These are phyloP conservation scores for Albatrellus ellisii DNA, from an alignment of 768 basidiomycete species.

Conservation along the genomic window DNA sequence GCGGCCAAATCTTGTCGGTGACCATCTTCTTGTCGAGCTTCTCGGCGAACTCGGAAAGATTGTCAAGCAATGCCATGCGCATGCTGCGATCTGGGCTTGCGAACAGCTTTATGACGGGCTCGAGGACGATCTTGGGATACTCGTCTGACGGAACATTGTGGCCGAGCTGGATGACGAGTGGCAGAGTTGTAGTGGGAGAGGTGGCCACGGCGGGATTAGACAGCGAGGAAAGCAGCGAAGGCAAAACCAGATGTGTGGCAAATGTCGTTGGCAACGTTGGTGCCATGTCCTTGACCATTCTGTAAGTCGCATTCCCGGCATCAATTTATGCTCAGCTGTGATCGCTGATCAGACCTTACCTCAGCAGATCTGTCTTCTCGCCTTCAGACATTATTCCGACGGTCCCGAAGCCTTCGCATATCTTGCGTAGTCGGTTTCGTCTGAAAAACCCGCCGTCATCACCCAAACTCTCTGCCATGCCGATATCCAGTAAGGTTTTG, in stretches of 20 bases:
- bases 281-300: slow-evolving; percentile 67
- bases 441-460: slow-evolving; percentile 68
- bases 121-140: slow-evolving; percentile 53
- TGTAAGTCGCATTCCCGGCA: slow-evolving; percentile 17
- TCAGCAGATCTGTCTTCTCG: slow-evolving; percentile 64
- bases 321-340: not conserved
- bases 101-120: slow-evolving; percentile 74
- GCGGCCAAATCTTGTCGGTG: slow-evolving; percentile 83
- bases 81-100: slow-evolving; percentile 87
- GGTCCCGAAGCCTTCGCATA: slow-evolving; percentile 75
- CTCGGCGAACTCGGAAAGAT: slow-evolving; percentile 71
- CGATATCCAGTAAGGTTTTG: slow-evolving; percentile 65
- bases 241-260: slow-evolving; percentile 73
- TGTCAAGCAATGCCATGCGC: slow-evolving; percentile 87
- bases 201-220: slow-evolving; percentile 62
- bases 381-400: slow-evolving; percentile 72
- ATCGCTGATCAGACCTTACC: slow-evolving; percentile 26
- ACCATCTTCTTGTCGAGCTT: slow-evolving; percentile 80
- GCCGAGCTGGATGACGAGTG: slow-evolving; percentile 74
- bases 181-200: slow-evolving; percentile 65
- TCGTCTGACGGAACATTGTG: slow-evolving; percentile 56
- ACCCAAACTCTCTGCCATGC: slow-evolving; percentile 51
- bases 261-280: slow-evolving; percentile 81
- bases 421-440: slow-evolving; percentile 68
- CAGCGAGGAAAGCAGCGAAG: slow-evolving; percentile 60